Conservation (phyloP, 176 grass and related monocot genomes). For the Ensete ventricosum region DNA sequence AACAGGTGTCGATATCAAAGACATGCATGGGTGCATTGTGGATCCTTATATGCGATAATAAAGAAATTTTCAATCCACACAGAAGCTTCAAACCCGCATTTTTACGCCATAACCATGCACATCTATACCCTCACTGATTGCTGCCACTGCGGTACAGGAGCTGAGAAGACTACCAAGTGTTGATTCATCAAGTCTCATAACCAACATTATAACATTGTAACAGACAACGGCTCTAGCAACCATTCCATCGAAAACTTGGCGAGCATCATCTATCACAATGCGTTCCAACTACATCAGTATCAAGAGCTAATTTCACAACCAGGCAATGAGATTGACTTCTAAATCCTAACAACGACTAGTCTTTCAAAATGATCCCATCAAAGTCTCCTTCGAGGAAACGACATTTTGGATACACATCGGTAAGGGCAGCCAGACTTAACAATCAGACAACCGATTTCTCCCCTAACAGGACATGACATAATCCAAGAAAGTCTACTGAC, state of each 20-base stretch:
- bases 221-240: conserved; percentile 36
- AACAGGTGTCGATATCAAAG: too few species aligned
- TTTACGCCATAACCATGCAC: conserved; percentile 40
- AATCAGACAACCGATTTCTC: background rate
- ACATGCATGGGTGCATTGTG: too few species aligned
- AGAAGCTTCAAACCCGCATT: conserved; percentile 30
- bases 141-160: conserved; percentile 52
- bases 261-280: conserved; percentile 27
- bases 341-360: background rate
- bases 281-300: conserved; percentile 51
- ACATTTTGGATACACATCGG: background rate
- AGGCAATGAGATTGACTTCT: conserved; percentile 35
- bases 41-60: conserved; percentile 47
- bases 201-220: conserved; percentile 78
- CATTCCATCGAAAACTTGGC: conserved; percentile 47
- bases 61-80: conserved; percentile 54
- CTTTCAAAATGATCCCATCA: background rate
- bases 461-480: too few species aligned
- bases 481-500: too few species aligned
- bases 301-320: conserved; percentile 42
- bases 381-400: background rate
- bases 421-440: background rate
- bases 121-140: conserved; percentile 41
- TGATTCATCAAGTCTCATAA: conserved; percentile 59
- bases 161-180: conserved; percentile 66